Conservation (phyloP, 176 grass and related monocot genomes). For the Bonia amplexicaulis region DNA sequence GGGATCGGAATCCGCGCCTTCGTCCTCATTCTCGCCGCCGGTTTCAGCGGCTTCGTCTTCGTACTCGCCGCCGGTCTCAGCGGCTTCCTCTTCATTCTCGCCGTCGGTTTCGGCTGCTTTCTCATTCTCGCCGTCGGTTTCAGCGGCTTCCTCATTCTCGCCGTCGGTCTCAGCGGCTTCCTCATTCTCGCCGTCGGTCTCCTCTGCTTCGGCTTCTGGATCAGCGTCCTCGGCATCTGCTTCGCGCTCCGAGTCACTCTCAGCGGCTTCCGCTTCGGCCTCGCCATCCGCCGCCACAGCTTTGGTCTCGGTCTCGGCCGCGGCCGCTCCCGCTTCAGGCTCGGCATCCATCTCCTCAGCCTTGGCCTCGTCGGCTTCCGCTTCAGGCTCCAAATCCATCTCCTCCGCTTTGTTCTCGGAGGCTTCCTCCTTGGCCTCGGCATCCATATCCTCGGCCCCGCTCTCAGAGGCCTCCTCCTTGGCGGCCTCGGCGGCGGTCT, state of each 20-base stretch:
- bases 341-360: conserved; percentile 16
- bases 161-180: conserved; percentile 15
- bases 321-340: background rate
- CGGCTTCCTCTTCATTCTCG: background rate
- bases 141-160: background rate
- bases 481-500: background rate
- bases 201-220: conserved; percentile 26
- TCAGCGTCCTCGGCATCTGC: conserved; percentile 22
- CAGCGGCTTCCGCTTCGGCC: conserved; percentile 14
- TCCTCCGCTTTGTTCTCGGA: conserved; percentile 9
- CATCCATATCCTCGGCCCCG: conserved; percentile 24
- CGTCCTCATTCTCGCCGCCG: conserved; percentile 11
- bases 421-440: conserved; percentile 25
- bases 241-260: conserved; percentile 31
- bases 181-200: conserved; percentile 26
- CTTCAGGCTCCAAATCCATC: conserved; percentile 17
- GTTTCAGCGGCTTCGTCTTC: conserved; percentile 25
- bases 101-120: background rate
- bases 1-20: conserved; percentile 18
- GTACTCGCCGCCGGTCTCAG: background rate
- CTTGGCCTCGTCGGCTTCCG: conserved; percentile 18
- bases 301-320: background rate
- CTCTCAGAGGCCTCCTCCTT: conserved; percentile 21
- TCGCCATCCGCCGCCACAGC: background rate
- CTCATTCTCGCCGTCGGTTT: background rate